A percentile compares a stretch with the other conserved stretches of the same genome.
Conservation (phyloP, 2,329 filamentous ascomycete genomes). For the Microsporum canis region DNA sequence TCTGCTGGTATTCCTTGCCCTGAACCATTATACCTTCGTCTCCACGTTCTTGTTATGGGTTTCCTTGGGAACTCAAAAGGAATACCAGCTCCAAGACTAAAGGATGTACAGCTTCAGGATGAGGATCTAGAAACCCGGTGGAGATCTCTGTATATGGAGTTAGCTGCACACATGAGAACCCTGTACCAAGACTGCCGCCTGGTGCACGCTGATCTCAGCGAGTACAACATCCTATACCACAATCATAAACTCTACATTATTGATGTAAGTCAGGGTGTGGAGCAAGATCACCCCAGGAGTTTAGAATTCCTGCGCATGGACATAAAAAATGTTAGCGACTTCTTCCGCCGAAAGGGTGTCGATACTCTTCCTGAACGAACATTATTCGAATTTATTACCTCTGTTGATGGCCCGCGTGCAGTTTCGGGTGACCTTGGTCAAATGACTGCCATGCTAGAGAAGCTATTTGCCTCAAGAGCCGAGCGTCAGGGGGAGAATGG, state of each 20-base stretch:
- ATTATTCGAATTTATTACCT: conserved; percentile 75
- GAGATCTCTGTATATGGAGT: conserved; percentile 66
- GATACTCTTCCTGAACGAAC: conserved; percentile 65
- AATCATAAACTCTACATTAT: conserved; percentile 77
- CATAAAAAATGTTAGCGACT: conserved; percentile 91
- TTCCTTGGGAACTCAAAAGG: conserved; percentile 83
- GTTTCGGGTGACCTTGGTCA: conserved; percentile 37
- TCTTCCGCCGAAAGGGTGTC: conserved; percentile 78
- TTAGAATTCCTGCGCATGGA: conserved; percentile 96
- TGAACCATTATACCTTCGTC: conserved; percentile 74
- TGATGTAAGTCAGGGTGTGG: conserved; percentile 93
- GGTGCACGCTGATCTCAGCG: conserved; percentile 91
- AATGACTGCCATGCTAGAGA: conserved; percentile 53
- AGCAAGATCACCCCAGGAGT: conserved; percentile 87
- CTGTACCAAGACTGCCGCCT: conserved; percentile 88
- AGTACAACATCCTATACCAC: conserved; percentile 95
- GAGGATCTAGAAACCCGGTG: conserved; percentile 61
- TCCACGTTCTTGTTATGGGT: conserved; percentile 92
- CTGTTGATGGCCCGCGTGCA: conserved; percentile 39
- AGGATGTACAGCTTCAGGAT: conserved; percentile 65
- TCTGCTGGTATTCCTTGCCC: conserved; percentile 79
- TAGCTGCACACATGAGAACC: conserved; percentile 77
- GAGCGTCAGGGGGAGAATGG: conserved; percentile 38
- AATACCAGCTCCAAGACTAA: conserved; percentile 74
- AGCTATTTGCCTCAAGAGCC: conserved; percentile 50